Base-by-base conservation (phyloP, 2,329 filamentous ascomycete species). In the Cordyceps javanica region DNA sequence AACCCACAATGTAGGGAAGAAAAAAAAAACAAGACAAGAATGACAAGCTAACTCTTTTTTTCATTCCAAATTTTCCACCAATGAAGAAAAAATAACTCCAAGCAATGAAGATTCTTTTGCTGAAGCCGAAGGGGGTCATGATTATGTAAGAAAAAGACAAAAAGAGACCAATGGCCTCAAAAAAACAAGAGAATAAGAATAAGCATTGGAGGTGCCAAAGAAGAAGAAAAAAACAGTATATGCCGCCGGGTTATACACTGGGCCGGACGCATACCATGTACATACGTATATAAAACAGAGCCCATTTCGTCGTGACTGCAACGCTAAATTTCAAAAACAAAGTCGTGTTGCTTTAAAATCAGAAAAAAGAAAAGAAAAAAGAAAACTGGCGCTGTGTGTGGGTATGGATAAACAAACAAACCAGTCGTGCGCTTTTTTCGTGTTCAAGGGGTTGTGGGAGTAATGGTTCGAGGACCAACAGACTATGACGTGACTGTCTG, bases 1-100 rank as follows among this genome's bases (percentile, higher is more conserved):
- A 59, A 56, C n/a, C n/a, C n/a, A 57, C 64, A 13, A 10, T 13
- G 21, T 10, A 36, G 64, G 61, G 56, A 63, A 61, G 38, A 60
- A 50, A 62, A 56, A 61, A 62, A 60, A 60, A 63, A 59, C 36
- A 48, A 57, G 28, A 44, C 7, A 34, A 54, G 28, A 44, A 21
- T 23, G 28, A 26, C 30, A 45, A 34, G 11, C n/a, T 25, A 36
- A 44, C 3, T 13, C 23, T 59, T 54, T n/a, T 21, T 58, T 53
- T 57, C 58, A 34, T 60, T 56, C 41, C 9, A 55, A 60, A n/a
- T n/a, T 49, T 30, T 52, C 45, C 46, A 54, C 48, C 58, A 60
- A 45, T 57, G 19, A 32, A n/a, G n/a, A n/a, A n/a, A n/a, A n/a
- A n/a, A n/a, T n/a, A 61, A 56, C 54, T 56, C 54, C 54, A 42